Base-by-base conservation (phyloP, 2,329 filamentous ascomycete species). In the Sporothrix variecibatus region DNA sequence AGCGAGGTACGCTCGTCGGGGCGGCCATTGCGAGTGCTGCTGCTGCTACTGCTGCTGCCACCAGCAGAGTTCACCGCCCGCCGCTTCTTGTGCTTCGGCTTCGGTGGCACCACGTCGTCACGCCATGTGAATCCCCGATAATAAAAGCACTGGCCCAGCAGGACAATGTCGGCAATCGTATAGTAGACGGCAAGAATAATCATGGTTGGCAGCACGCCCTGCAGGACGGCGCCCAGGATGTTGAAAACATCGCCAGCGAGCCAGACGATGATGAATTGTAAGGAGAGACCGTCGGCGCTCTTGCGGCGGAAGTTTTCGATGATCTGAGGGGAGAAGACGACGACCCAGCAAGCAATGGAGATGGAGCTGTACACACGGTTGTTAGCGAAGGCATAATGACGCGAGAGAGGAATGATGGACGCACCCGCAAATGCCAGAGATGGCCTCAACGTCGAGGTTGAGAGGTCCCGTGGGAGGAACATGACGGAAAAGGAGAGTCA, bases 311-410 rank as follows among this genome's bases (percentile, higher is more conserved):
- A 79, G 74, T 79, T 79, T 58, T 79, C 78, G 64, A 78, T 92
- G 78, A 99, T 98, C 79, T 99, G 96, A 1, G 96, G 96, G 0
- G 94, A 96, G 85, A 98, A 99, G 74, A 99, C 96, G 49, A 98
- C 94, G 74, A 98, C 93, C 96, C 96, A 98, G 81, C 95, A 98
- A 70, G 95, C 95, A 81, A 99, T 98, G 64, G 94, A 97, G 78
- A 99, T 95, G 9, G 95, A 97, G 49, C 65, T 78, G 31, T 46
- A 26, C 0, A 20, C 26, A n/a, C 1, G 20, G 12, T 9, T 20
- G 75, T 72, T 51, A 73, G 60, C 80, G 75, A 56, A 15, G 51
- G 23, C 20, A 53, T 9, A 53, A 56, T 23, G 11, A n/a, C 12
- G 26, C 3, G 3, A 28, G 38, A 64, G n/a, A 38, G 11, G 28